These are phyloP conservation scores for Orobanche coerulescens DNA, from an alignment of 257 asterid genomes.

Conservation along the genomic window DNA sequence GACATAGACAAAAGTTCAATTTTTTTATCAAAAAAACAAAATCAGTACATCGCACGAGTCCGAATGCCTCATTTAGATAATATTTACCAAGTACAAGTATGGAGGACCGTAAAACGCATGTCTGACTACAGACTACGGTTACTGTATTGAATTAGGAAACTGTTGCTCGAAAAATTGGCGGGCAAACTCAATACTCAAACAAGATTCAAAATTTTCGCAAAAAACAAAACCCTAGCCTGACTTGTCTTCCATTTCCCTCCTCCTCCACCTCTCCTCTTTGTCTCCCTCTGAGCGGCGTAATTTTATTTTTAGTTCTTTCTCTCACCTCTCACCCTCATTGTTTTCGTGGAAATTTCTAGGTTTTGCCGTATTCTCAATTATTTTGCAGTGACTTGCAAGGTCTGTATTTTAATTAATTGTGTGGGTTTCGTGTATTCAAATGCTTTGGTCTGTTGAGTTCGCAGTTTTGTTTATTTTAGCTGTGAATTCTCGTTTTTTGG, in stretches of 20 bases:
- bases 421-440: neutral
- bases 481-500: neutral
- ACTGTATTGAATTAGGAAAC: constrained; percentile 29
- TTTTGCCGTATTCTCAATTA: constrained; percentile 2
- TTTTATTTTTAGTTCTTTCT: neutral
- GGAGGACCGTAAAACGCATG: too few relatives aligned
- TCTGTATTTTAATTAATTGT: constrained; percentile 8
- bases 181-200: constrained; percentile 38
- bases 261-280: constrained; percentile 1
- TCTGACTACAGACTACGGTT: too few relatives aligned
- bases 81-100: too few relatives aligned
- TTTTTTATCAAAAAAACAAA: too few relatives aligned
- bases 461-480: constrained; percentile 11
- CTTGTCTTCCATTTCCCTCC: constrained; percentile 23
- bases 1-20: too few relatives aligned
- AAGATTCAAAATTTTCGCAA: constrained; percentile 36
- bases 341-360: neutral
- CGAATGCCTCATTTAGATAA: too few relatives aligned
- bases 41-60: too few relatives aligned
- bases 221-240: constrained; percentile 44
- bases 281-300: neutral
- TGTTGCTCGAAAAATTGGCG: constrained; percentile 59
- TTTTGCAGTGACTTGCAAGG: constrained; percentile 17
- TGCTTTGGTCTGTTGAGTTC: neutral
- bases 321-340: neutral